A percentile compares a stretch with the other conserved stretches of the same genome.
These are phyloP conservation scores for Coprinopsis cinerea DNA, from an alignment of 768 basidiomycete species.

Conservation along the genomic window DNA sequence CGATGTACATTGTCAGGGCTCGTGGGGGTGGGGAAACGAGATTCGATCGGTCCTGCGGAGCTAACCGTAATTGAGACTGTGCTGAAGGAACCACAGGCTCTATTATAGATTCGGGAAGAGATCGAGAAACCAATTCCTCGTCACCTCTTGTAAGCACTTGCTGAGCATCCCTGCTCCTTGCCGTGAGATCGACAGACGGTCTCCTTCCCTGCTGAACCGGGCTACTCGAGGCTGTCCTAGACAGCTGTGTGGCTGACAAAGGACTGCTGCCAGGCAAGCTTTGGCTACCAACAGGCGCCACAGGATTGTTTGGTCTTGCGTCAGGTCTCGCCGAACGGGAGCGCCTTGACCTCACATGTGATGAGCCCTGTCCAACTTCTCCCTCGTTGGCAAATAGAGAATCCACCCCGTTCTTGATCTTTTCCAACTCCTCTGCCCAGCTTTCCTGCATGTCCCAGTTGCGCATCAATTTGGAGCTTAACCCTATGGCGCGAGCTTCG, in stretches of 20 bases:
- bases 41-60: slow-evolving; percentile 45
- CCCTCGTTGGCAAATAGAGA: slow-evolving; percentile 38
- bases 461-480: slow-evolving; percentile 46
- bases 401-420: slow-evolving; percentile 60
- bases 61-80: slow-evolving; percentile 25
- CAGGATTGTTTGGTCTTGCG: slow-evolving; percentile 1
- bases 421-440: slow-evolving; percentile 67
- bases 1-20: slow-evolving; percentile 70
- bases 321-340: neutral
- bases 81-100: neutral
- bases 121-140: neutral
- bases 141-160: neutral
- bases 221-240: slow-evolving; percentile 1
- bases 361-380: slow-evolving; percentile 4
- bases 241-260: slow-evolving; percentile 24
- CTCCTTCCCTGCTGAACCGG: neutral
- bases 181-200: neutral
- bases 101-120: slow-evolving; percentile 9
- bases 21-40: slow-evolving; percentile 67
- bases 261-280: slow-evolving; percentile 38
- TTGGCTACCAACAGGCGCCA: neutral
- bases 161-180: neutral
- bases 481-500: slow-evolving; percentile 43
- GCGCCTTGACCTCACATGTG: neutral
- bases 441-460: slow-evolving; percentile 39